phyloP scores from a whole-genome alignment of 139 green algal species.

The Spirogloea muscicola region DNA sequence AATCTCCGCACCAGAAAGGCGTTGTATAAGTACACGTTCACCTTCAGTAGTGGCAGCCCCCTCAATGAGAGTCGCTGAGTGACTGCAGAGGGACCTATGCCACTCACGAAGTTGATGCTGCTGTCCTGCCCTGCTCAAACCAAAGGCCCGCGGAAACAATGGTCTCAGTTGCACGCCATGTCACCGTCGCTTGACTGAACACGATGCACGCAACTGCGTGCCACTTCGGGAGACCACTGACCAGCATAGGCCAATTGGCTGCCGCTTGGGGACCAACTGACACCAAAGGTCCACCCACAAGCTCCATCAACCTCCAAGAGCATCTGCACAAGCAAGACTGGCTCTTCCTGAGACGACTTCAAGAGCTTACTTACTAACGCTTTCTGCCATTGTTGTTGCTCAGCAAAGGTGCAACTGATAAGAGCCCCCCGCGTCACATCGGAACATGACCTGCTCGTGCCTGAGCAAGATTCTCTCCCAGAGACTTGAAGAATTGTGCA shows the following conservation, averaged over 20 bases:
- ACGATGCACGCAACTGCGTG: not conserved
- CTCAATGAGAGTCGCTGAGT: slow-evolving; percentile 6
- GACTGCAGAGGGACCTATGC: slow-evolving; percentile 1
- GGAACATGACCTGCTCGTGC: no score
- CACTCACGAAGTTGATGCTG: slow-evolving; percentile 32
- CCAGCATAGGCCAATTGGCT: slow-evolving; percentile 26
- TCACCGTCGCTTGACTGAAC: not conserved
- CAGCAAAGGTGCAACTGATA: slow-evolving; percentile 1
- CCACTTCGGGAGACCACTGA: not conserved
- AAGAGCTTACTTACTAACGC: not conserved
- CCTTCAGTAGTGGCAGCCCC: slow-evolving; percentile 10
- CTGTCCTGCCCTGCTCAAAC: slow-evolving; percentile 22
- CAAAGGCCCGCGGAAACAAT: not conserved
- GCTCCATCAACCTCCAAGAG: slow-evolving; percentile 30
- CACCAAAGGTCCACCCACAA: slow-evolving; percentile 22
- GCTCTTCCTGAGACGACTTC: not conserved
- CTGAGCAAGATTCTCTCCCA: not conserved
- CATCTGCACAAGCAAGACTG: slow-evolving; percentile 4
- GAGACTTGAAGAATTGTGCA: not conserved
- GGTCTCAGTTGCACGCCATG: not conserved
- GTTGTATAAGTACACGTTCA: no score
- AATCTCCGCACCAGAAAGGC: no score
- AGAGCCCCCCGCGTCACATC: no score
- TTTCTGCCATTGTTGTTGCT: not conserved
- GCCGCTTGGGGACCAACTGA: slow-evolving; percentile 30